These are phyloP conservation scores for Fusarium sp. DNA, from an alignment of 2,329 filamentous ascomycete species.

Conservation along the genomic window DNA sequence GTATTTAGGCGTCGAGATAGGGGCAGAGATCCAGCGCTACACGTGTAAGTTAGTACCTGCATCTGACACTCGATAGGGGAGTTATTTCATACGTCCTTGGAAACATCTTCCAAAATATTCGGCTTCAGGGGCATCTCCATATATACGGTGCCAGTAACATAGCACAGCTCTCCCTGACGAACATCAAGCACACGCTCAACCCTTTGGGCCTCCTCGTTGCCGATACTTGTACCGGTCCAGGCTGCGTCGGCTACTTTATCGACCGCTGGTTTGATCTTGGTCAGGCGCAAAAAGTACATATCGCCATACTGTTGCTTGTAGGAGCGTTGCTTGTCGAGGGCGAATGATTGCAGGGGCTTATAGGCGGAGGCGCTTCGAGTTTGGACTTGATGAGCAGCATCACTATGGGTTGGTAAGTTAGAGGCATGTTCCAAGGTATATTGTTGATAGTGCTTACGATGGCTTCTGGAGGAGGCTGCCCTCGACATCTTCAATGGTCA, in stretches of 20 bases:
- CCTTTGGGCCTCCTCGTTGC: conserved; percentile 77
- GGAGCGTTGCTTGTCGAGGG: conserved; percentile 75
- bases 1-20: conserved; percentile 82
- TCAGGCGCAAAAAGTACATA: conserved; percentile 94
- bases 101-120: conserved; percentile 93
- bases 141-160: conserved; percentile 94
- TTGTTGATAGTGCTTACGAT: conserved; percentile 45
- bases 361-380: conserved; percentile 72
- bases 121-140: conserved; percentile 98
- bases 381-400: conserved; percentile 56
- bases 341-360: conserved; percentile 80
- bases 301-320: conserved; percentile 98
- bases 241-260: conserved; percentile 78
- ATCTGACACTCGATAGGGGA: background rate
- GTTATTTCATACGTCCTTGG: conserved; percentile 84
- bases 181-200: conserved; percentile 95
- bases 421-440: background rate
- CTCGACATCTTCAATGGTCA: conserved; percentile 51
- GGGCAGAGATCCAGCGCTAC: conserved; percentile 89
- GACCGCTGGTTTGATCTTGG: conserved; percentile 86
- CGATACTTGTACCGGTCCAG: conserved; percentile 84
- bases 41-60: conserved; percentile 4
- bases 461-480: conserved; percentile 53
- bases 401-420: conserved; percentile 36
- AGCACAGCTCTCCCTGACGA: conserved; percentile 93